Percentiles rank a stretch among this genome's conserved stretches.
Evolutionary conservation across 805 yeast species (phyloP).

Genomic region (Metschnikowia anglica): DNA sequence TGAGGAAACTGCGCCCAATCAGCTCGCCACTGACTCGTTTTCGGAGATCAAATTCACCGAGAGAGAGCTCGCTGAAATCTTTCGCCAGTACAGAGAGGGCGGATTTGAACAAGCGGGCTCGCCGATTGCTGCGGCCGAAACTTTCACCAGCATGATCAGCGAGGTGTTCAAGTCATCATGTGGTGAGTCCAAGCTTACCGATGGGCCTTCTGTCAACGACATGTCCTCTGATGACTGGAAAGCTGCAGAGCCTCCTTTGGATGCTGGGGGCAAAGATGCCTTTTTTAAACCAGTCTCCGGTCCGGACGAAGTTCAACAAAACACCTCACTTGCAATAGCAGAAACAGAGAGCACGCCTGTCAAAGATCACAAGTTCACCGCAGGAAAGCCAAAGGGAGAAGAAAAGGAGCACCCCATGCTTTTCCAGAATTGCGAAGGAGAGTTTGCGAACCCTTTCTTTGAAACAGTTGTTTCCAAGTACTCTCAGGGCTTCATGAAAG

Average conservation of each 20-base stretch:
- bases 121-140: neutral
- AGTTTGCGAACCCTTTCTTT: neutral
- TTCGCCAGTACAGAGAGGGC: neutral
- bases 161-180: neutral
- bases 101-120: neutral
- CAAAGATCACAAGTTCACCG: neutral
- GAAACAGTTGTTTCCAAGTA: neutral
- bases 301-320: too few relatives aligned
- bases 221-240: too few relatives aligned
- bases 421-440: neutral
- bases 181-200: neutral
- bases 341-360: neutral
- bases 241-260: too few relatives aligned
- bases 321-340: too few relatives aligned
- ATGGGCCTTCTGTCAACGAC: neutral
- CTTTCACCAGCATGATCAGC: neutral
- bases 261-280: too few relatives aligned
- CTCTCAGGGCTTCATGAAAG: constrained; percentile 4
- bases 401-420: neutral
- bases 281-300: too few relatives aligned
- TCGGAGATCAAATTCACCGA: neutral
- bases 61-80: neutral
- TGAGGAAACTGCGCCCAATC: neutral
- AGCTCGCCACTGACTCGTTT: neutral
- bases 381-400: neutral